A percentile compares a stretch with the other conserved stretches of the same genome.
phyloP scores from a whole-genome alignment of 1,284 basidiomycete species.

The Trametes polyzona region DNA sequence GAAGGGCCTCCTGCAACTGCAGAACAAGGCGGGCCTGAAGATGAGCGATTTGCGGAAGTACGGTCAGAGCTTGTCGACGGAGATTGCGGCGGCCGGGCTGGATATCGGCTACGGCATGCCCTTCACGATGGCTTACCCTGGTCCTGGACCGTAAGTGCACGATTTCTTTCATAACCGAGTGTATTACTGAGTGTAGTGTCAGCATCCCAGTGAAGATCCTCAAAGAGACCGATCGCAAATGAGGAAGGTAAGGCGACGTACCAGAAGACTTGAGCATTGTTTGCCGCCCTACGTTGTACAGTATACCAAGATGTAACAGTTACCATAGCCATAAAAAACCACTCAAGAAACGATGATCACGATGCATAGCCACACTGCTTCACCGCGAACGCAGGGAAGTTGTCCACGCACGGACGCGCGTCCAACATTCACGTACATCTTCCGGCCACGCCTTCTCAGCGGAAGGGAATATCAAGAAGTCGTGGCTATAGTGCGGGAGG shows the following conservation, averaged over 20 bases:
- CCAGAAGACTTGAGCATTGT: too few relatives aligned
- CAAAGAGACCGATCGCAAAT: not conserved
- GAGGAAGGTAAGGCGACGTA: too few relatives aligned
- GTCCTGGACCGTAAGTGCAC: conserved; percentile 8
- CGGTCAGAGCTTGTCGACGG: conserved; percentile 11
- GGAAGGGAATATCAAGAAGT: conserved; percentile 18
- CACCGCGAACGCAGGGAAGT: not conserved
- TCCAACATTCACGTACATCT: conserved; percentile 19
- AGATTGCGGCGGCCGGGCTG: conserved; percentile 5
- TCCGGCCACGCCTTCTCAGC: conserved; percentile 18
- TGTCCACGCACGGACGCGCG: conserved; percentile 14
- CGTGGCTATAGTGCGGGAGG: conserved; percentile 19
- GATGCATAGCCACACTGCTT: not conserved
- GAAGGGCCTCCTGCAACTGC: conserved; percentile 4
- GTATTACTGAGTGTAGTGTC: not conserved
- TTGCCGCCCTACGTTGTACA: too few relatives aligned
- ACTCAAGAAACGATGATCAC: not conserved
- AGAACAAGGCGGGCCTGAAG: not conserved
- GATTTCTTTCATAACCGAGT: not conserved
- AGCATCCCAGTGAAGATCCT: conserved; percentile 8
- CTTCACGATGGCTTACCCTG: conserved; percentile 15
- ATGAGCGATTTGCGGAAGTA: conserved; percentile 12
- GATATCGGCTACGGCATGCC: conserved; percentile 11
- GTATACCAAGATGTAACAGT: too few relatives aligned
- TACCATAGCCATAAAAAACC: too few relatives aligned